Conservation (phyloP, 192 early-diverging fungal species). For the Coemansia sp. region DNA sequence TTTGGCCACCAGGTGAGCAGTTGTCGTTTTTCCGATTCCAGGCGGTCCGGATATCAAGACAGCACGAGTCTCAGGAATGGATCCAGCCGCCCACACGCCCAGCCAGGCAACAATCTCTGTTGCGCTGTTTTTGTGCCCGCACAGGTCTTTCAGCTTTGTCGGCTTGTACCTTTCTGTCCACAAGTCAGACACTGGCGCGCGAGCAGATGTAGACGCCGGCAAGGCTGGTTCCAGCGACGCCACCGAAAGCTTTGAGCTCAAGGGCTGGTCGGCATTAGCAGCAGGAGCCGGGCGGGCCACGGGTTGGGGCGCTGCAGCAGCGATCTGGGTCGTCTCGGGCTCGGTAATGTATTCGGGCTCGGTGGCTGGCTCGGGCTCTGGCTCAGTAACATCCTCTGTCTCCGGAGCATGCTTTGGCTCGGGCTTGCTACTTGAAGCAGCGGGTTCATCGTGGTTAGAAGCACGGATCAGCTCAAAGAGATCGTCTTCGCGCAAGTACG, state of each 20-base stretch:
- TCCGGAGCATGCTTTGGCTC: not conserved
- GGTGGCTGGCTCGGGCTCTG: not conserved
- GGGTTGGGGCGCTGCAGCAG: not conserved
- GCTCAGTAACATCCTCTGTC: not conserved
- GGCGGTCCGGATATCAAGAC: conserved; percentile 91
- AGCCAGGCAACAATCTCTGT: conserved; percentile 74
- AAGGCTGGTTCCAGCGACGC: not conserved
- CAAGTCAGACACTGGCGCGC: conserved; percentile 35
- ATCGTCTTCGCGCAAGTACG: conserved; percentile 77
- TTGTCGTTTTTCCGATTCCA: conserved; percentile 96
- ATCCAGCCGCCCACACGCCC: conserved; percentile 58
- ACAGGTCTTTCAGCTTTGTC: conserved; percentile 67
- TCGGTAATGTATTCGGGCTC: no score
- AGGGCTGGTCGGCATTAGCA: conserved; percentile 23
- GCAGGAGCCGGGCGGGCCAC: not conserved
- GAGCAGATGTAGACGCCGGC: conserved; percentile 3
- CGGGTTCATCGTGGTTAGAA: conserved; percentile 11
- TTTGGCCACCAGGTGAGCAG: conserved; percentile 83
- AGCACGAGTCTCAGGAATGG: conserved; percentile 46
- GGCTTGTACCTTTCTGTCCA: conserved; percentile 98
- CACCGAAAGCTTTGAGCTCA: not conserved
- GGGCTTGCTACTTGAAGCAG: not conserved
- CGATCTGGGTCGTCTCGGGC: not conserved
- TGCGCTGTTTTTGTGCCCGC: conserved; percentile 78
- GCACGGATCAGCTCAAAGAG: conserved; percentile 75